A percentile compares a stretch with the other conserved stretches of the same genome.
These are phyloP conservation scores for Alternaria sp. DNA, from an alignment of 2,329 filamentous ascomycete genomes.

Conservation along the genomic window DNA sequence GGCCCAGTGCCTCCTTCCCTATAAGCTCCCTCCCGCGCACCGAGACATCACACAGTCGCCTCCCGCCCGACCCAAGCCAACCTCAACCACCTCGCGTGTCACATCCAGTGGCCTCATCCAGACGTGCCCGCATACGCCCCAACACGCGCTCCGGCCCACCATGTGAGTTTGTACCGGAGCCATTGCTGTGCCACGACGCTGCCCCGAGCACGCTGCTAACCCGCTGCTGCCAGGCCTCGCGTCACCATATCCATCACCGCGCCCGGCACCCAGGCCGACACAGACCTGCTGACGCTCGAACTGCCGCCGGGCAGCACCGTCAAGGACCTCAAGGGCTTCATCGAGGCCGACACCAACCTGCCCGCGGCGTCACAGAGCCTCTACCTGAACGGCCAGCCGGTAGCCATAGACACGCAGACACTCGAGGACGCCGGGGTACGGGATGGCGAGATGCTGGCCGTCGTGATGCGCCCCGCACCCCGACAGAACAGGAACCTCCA, in stretches of 20 bases:
- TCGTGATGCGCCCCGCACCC: conserved; percentile 68
- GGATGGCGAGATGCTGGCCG: conserved; percentile 91
- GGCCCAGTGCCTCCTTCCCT: conserved; percentile 26
- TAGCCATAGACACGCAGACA: conserved; percentile 80
- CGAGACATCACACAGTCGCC: conserved; percentile 20
- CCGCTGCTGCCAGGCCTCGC: conserved; percentile 67
- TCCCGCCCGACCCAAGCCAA: conserved; percentile 21
- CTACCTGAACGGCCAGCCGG: conserved; percentile 86
- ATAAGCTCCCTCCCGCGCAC: conserved; percentile 24
- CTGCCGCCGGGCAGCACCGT: conserved; percentile 84
- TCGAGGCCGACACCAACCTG: conserved; percentile 83
- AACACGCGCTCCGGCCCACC: conserved; percentile 24
- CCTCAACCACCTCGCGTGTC: conserved; percentile 12
- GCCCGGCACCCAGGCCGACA: conserved; percentile 70
- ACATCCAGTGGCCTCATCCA: conserved; percentile 46
- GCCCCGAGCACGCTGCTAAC: conserved; percentile 37
- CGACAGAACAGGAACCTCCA: conserved; percentile 19
- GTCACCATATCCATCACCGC: conserved; percentile 87
- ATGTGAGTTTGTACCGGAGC: conserved; percentile 48
- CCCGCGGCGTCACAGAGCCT: conserved; percentile 79
- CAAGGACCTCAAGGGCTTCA: conserved; percentile 83
- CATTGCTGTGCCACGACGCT: conserved; percentile 46
- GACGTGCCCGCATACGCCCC: conserved; percentile 35
- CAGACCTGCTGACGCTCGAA: conserved; percentile 82
- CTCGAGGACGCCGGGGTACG: conserved; percentile 81